Base-by-base conservation (phyloP, 139 green algal genomes). In the Nannochloris sp. region DNA sequence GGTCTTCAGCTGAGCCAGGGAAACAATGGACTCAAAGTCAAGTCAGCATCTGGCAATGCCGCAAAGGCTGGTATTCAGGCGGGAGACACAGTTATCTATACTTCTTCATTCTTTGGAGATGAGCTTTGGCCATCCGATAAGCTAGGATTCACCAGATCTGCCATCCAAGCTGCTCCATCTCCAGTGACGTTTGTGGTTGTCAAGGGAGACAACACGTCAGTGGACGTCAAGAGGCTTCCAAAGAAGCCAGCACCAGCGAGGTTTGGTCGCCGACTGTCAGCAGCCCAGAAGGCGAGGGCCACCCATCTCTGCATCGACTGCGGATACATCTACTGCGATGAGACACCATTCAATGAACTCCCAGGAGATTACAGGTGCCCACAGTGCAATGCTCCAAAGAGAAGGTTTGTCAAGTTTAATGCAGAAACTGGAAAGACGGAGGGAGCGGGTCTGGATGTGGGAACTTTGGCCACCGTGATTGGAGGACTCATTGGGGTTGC, bases 241-340 rank as follows among this genome's bases (percentile, higher is more conserved):
- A 98, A 97, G 78, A 89, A 86, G 70, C 67, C 85, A 2, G 89
- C 89, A 2, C 92, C 92, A 15, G 65, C 85, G 0, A 83, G 85
- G 34, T 98, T 98, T 67, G 92, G 92, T 31, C 78, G 84, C 54
- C 92, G 90, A 78, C 84, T 98, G 7, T 95, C 83, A 16, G 67
- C 83, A 1, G 68, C 72, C 37, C 88, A 96, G 75, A 79, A 83
- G 69, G 87, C 86, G 48, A 76, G 83, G 4, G 93, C 93, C 34
- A 92, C 88, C 9, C 93, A 98, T 84, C 94, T 98, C 60, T 98
- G 92, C 76, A 77, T 92, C 10, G 92, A 95, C 81, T 96, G 93
- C 62, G 90, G 50, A 12, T 63, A 68, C 29, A 75, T 78, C 37
- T 78, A 78, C 68, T 68, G 50, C 40, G 68, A 77, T 50, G 69